Percentiles rank a stretch among this genome's conserved stretches.
These are phyloP conservation scores for Herpetomonas samuelpessoai DNA, from an alignment of 208 protist genomes.

Conservation along the genomic window DNA sequence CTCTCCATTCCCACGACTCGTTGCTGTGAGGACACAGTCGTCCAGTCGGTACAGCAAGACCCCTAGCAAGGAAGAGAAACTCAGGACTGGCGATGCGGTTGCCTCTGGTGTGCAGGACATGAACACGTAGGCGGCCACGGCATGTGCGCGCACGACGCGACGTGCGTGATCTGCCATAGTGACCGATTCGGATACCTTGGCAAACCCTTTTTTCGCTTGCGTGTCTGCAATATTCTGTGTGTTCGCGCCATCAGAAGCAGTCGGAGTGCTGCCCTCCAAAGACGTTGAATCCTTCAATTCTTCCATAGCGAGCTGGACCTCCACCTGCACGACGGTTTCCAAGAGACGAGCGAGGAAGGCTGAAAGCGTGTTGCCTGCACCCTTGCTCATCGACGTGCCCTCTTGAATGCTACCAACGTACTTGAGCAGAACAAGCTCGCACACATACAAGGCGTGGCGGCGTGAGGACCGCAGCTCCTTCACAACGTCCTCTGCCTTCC, in stretches of 20 bases:
- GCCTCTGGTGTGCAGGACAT: background rate
- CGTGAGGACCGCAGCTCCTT: background rate
- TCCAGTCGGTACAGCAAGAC: background rate
- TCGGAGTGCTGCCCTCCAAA: no score
- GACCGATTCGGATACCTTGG: background rate
- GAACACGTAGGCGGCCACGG: constrained; percentile 4
- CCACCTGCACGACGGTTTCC: background rate
- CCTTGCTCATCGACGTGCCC: background rate
- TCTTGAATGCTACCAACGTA: background rate
- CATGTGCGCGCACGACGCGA: constrained; percentile 13
- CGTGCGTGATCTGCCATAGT: background rate
- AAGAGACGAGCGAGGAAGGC: background rate
- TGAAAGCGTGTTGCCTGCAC: background rate
- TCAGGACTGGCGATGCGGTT: no score
- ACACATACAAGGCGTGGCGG: background rate
- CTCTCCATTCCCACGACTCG: constrained; percentile 11
- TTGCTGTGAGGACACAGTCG: background rate
- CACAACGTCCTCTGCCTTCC: background rate
- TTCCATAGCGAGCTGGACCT: background rate
- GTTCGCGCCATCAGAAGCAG: no score
- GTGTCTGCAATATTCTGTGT: no score
- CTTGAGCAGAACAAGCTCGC: background rate
- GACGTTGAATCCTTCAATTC: constrained; percentile 1
- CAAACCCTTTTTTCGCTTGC: no score
- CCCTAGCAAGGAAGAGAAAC: background rate